Evolutionary conservation across 108 stramenopile genomes (phyloP), one percentile per base, ranked within the genome.

Genomic region (Skeletonema menzelii): DNA sequence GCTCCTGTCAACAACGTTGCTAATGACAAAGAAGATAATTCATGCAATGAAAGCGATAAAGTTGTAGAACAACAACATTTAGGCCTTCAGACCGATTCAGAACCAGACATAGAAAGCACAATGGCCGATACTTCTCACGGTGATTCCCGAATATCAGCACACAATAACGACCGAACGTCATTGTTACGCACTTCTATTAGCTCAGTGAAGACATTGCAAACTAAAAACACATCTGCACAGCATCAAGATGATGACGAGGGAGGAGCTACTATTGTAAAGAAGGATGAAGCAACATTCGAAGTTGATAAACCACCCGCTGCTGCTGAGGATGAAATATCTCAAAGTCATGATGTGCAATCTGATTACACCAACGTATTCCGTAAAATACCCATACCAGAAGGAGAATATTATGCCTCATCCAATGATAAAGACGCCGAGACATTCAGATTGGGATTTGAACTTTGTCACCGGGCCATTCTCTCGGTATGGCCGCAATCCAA

Each of bases 361-460:
- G 46, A 17, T 14, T 72, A 72, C 27, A 8, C 17, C 20, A 1
- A 32, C 5, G 34, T 72, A 37, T 64, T 80, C 5, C 27, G 27
- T 15, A 27, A 58, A 8, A 80, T 80, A 22, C 67, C 67, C 1
- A 35, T 80, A 11, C 72, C 79, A 56, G 79, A 72, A n/a, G 79
- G 68, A 26, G 79, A 80, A 63, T 32, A 32, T n/a, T 69, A 67
- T 46, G 20, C 59, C 13, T 67, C 70, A 32, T 37, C 66, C 5
- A 66, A 79, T 56, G 71, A 63, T 5, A 62, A 72, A 13, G 79
- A 80, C 5, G 62, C 42, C 8, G 34, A 26, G 10, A 61, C 19
- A 42, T 80, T 67, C 69, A 49, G 72, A 27, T 15, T 44, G 12
- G 79, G 79, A 17, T 80, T 80, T 47, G 72, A 72, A 17, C 60